A percentile compares a stretch with the other conserved stretches of the same genome.
These are phyloP conservation scores for Neurospora intermedia DNA, from an alignment of 495 filamentous ascomycete species.

Conservation along the genomic window DNA sequence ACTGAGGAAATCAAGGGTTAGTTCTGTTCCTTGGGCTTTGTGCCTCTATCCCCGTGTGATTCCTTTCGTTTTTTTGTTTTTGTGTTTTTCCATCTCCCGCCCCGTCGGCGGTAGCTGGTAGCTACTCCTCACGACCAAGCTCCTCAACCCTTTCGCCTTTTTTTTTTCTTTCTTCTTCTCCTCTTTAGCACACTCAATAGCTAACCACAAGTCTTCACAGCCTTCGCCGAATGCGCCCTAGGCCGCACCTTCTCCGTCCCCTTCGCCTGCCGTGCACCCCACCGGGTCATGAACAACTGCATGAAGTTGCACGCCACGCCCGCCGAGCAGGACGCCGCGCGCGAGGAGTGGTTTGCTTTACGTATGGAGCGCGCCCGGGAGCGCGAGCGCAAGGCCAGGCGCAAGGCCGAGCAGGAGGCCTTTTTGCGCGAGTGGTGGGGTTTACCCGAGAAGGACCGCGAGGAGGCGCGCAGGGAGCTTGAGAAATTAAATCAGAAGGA, in stretches of 20 bases:
- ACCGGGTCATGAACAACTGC: constrained; percentile 82
- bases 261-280: constrained; percentile 70
- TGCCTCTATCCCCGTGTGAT: not conserved
- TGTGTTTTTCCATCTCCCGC: not conserved
- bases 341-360: constrained; percentile 85
- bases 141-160: not conserved
- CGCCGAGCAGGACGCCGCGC: constrained; percentile 74
- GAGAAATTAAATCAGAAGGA: constrained; percentile 30
- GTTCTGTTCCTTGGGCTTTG: constrained; percentile 2
- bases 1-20: constrained; percentile 78
- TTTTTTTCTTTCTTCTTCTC: not conserved
- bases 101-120: not conserved
- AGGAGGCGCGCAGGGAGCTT: constrained; percentile 24
- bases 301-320: constrained; percentile 79
- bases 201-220: constrained; percentile 30
- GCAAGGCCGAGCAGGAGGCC: constrained; percentile 44
- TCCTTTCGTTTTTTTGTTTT: not conserved
- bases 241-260: constrained; percentile 75
- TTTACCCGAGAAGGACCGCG: constrained; percentile 38
- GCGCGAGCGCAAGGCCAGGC: constrained; percentile 48
- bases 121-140: not conserved
- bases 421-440: constrained; percentile 54
- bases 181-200: not conserved
- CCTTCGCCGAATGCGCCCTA: constrained; percentile 76
- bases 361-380: constrained; percentile 53